A percentile compares a stretch with the other conserved stretches of the same genome.
Conservation (phyloP, 1,284 basidiomycete genomes). For the Hemileia vastatrix region DNA sequence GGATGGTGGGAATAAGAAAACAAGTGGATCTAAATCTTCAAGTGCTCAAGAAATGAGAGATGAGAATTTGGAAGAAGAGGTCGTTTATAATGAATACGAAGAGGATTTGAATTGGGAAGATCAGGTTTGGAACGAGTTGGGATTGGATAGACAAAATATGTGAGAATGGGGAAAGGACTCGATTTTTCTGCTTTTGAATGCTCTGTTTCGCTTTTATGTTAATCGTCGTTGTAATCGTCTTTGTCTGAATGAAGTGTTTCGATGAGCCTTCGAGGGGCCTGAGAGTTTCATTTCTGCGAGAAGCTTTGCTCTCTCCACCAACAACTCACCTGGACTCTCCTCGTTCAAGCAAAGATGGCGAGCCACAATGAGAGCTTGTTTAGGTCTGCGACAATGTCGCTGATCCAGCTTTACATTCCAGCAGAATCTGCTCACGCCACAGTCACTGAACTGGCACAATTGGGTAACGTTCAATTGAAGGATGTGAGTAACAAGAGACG, state of each 20-base stretch:
- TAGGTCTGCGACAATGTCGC: slow-evolving; percentile 84
- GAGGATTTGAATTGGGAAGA: not conserved
- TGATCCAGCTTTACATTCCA: slow-evolving; percentile 95
- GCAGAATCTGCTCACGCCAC: slow-evolving; percentile 95
- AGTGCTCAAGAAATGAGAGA: not conserved
- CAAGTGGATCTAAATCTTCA: not conserved
- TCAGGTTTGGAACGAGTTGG: not conserved
- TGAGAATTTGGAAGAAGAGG: not conserved
- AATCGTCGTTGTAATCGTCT: too few relatives aligned
- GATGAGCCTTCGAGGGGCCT: too few relatives aligned
- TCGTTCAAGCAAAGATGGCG: too few relatives aligned
- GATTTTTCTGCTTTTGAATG: too few relatives aligned
- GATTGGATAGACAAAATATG: not conserved
- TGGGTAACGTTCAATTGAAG: slow-evolving; percentile 94
- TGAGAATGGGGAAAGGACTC: too few relatives aligned
- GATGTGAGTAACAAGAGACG: slow-evolving; percentile 68
- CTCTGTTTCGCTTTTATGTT: too few relatives aligned
- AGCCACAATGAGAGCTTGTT: slow-evolving; percentile 37
- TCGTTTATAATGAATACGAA: not conserved
- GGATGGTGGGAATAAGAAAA: not conserved
- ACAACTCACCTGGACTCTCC: too few relatives aligned
- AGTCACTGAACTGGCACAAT: slow-evolving; percentile 84
- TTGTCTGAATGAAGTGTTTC: too few relatives aligned
- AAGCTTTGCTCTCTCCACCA: too few relatives aligned
- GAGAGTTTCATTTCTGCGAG: too few relatives aligned